Evolutionary conservation across 2,329 filamentous ascomycete genomes (phyloP).

Genomic region (Curvularia spicifera): DNA sequence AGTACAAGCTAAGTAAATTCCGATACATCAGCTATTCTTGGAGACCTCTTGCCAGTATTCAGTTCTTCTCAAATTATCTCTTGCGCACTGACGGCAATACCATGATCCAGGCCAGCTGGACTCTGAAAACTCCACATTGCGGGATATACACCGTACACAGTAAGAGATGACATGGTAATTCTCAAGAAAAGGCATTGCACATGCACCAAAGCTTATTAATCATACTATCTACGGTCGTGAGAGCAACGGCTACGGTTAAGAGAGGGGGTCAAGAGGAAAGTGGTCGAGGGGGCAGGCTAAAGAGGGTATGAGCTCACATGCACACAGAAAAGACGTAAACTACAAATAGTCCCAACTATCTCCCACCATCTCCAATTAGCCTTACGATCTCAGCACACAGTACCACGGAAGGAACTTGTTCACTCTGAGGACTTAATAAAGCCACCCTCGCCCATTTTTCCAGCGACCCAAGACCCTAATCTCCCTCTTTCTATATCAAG

Average conservation of each 20-base stretch:
- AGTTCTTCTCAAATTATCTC: background rate
- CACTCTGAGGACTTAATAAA: background rate
- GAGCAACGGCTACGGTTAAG: background rate
- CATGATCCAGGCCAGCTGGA: background rate
- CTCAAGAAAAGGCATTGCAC: background rate
- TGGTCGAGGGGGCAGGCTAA: background rate
- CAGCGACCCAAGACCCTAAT: background rate
- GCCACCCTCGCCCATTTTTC: background rate
- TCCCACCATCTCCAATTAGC: background rate
- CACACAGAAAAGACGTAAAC: background rate
- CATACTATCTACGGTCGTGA: background rate
- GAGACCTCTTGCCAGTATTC: background rate
- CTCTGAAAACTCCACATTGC: background rate
- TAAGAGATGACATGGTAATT: background rate
- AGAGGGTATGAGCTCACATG: background rate
- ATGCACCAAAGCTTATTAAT: background rate
- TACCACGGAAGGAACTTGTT: background rate
- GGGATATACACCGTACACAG: background rate
- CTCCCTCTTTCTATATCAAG: background rate
- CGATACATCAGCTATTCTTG: background rate
- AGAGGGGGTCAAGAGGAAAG: background rate
- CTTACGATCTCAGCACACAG: background rate
- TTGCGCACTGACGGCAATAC: background rate
- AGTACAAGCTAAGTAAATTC: background rate
- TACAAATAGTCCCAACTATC: background rate